Percentiles rank a stretch among this genome's conserved stretches.
These are phyloP conservation scores for Neurospora tetraspora DNA, from an alignment of 495 filamentous ascomycete species.

Conservation along the genomic window DNA sequence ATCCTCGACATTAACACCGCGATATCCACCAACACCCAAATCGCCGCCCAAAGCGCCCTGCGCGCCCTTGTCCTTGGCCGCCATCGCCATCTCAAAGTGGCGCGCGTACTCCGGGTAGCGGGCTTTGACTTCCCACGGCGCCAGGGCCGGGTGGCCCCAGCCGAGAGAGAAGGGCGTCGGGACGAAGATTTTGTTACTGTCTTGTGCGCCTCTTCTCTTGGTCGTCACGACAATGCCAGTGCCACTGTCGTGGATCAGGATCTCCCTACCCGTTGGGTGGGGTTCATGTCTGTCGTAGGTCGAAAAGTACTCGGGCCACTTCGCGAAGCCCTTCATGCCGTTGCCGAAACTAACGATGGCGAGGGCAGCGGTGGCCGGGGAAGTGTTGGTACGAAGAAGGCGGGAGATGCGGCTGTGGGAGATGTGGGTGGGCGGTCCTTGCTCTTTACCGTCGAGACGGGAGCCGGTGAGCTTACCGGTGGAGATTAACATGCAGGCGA, in stretches of 20 bases:
- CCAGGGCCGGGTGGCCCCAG: constrained; percentile 18
- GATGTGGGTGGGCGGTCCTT: constrained; percentile 4
- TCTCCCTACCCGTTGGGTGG: neutral
- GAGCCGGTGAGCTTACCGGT: constrained; percentile 7
- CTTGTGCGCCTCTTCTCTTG: neutral
- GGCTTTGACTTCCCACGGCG: constrained; percentile 23
- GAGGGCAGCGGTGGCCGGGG: constrained; percentile 4
- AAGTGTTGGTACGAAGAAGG: constrained; percentile 5
- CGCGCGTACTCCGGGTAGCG: constrained; percentile 12
- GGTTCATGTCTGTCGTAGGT: constrained; percentile 15
- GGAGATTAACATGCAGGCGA: constrained; percentile 12
- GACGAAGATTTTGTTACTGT: neutral
- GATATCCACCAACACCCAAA: constrained; percentile 3
- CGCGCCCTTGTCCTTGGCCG: constrained; percentile 6
- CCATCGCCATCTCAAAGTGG: constrained; percentile 13
- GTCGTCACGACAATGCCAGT: neutral
- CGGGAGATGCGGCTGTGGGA: constrained; percentile 15
- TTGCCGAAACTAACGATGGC: constrained; percentile 16
- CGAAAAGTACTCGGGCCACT: constrained; percentile 20
- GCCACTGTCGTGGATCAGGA: neutral
- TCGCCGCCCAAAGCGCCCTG: constrained; percentile 8
- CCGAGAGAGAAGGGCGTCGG: constrained; percentile 16
- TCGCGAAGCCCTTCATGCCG: constrained; percentile 15
- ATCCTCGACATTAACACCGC: neutral
- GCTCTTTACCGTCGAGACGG: neutral